These are phyloP conservation scores for Rhodotorula sp. DNA, from an alignment of 1,284 basidiomycete species.

Conservation along the genomic window DNA sequence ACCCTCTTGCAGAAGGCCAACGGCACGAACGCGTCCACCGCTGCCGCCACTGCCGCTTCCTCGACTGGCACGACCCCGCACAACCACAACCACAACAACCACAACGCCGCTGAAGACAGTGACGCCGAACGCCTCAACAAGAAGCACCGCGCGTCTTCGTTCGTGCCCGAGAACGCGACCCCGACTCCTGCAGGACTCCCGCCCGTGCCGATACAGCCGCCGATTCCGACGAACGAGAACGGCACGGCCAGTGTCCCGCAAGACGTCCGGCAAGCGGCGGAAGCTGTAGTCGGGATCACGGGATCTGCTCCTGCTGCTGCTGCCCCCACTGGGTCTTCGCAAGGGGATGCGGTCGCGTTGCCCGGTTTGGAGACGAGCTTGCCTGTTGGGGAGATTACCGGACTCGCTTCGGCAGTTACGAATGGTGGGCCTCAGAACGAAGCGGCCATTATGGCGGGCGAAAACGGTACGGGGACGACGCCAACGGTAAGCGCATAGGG, in stretches of 20 bases:
- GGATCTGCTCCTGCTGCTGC: neutral
- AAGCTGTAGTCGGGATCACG: neutral
- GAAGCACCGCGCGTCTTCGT: conserved; percentile 38
- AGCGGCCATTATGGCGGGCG: conserved; percentile 26
- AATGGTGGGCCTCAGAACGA: conserved; percentile 29
- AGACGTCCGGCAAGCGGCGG: conserved; percentile 18
- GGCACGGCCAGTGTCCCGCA: conserved; percentile 4
- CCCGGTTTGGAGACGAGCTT: conserved; percentile 21
- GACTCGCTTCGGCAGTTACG: conserved; percentile 20
- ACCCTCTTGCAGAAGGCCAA: neutral
- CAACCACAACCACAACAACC: neutral
- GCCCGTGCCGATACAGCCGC: neutral
- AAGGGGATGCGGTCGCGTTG: conserved; percentile 11
- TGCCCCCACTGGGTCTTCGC: neutral
- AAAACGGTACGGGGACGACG: neutral
- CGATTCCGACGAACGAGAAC: neutral
- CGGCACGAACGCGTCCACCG: conserved; percentile 6
- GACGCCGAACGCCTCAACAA: conserved; percentile 33
- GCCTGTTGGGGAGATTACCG: conserved; percentile 23
- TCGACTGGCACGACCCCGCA: neutral
- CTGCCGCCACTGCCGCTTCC: conserved; percentile 1
- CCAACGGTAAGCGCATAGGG: too few relatives aligned
- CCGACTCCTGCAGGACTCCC: conserved; percentile 20
- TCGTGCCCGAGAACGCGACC: conserved; percentile 33
- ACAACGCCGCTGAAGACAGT: conserved; percentile 23